Base-by-base conservation (phyloP, 2,329 filamentous ascomycete genomes). In the Curvularia hawaiiensis region DNA sequence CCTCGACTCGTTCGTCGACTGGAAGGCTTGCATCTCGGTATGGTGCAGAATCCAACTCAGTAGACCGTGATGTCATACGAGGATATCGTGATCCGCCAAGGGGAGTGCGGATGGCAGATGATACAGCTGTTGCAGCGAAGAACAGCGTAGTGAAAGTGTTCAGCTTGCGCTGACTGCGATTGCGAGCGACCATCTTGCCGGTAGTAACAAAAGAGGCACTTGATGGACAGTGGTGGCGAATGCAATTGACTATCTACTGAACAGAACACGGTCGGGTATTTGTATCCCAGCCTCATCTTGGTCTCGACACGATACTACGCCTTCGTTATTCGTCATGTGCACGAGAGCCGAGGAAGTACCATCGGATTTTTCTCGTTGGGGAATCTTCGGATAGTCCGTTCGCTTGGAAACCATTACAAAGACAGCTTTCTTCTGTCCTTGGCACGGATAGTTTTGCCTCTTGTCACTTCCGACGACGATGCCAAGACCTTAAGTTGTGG, bases 1-100 rank as follows among this genome's bases (percentile, higher is more conserved):
- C 80, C 24, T 81, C 77, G 8, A 83, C 76, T 44, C 80, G 76
- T n/a, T 79, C 78, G 41, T 81, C 78, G 41, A 82, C 73, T 41
- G 77, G 75, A 14, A 77, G 69, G 0, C 73, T 75, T 0, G 77
- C 67, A 69, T 80, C 60, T 16, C 69, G 72, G 62, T 77, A 77
- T 20, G 73, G 74, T 6, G 70, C 45, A 0, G 54, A 54, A 39
- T 65, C 59, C 50, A 52, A 59, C 28, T 58, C 50, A 28, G 58
- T 30, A 12, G 56, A 59, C 10, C 60, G 49, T 20, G 51, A 26
- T 24, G 46, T 30, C 38, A 58, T 31, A 14, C 54, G 50, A n/a
- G 44, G 49, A 41, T 57, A 45, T 48, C 30, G 54, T 7, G 48
- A 22, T 11, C 44, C 28, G 31, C 31, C 41, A 28, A 55, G 50